Base-by-base conservation (phyloP, 176 grass and related monocot species). In the Tuctoria greenei region DNA sequence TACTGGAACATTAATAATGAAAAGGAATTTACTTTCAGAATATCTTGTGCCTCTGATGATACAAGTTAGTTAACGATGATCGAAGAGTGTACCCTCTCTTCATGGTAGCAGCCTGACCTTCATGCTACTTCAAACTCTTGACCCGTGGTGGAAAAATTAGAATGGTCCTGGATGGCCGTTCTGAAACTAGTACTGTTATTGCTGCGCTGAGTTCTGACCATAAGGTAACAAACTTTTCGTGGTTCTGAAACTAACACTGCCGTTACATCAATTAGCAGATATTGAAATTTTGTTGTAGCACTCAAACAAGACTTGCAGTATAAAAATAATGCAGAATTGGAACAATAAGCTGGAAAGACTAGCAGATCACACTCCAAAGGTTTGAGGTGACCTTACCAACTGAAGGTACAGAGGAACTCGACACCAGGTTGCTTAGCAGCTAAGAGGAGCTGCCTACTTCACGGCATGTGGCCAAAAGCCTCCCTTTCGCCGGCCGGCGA, bases 271-370 rank as follows among this genome's bases (percentile, higher is more conserved):
- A 31, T 28, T 31, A 61, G 5, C 12, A 15, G 12, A 15, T 31
- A 28, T 24, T 69, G 47, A 40, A 64, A n/a, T 1, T 45, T 58
- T 4, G 1, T 34, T 10, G 8, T 12, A 35, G 10, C 23, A 66
- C 60, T 34, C 10, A 14, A 65, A 31, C 11, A 10, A 23, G 23
- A 35, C 40, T 13, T 55, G n/a, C 25, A 81, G 21, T 36, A 25
- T 23, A 79, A 85, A 79, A 73, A 66, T 31, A 40, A 27, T 67
- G 51, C 55, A 71, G 66, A n/a, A 37, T 36, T 71, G 20, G 54
- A 71, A 47, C 57, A 4, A 23, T 49, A 71, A 27, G 70, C 34
- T 65, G 14, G 20, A 23, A 57, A 70, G 65, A 35, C 21, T 4
- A 14, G 24, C 37, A 43, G 25, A 10, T 28, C 23, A 26, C 15